Evolutionary conservation across 140 eudicot genomes (phyloP).

Genomic region (Flaveria floridana): DNA sequence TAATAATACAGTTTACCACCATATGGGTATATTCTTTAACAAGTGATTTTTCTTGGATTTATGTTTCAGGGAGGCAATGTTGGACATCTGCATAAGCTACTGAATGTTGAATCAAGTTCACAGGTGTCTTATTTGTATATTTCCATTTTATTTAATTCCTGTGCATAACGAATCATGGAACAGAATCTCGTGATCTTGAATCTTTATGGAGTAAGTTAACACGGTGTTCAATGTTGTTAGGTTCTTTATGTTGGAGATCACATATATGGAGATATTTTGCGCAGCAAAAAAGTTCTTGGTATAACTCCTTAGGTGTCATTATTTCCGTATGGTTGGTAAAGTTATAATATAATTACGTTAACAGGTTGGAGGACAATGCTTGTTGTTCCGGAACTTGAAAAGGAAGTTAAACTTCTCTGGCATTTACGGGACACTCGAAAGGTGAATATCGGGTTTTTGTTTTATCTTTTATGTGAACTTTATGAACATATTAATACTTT

Average conservation of each 20-base stretch:
- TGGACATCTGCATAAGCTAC: constrained; percentile 90
- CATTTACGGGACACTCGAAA: constrained; percentile 69
- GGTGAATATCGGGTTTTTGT: constrained; percentile 40
- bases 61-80: constrained; percentile 89
- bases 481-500: too few species aligned
- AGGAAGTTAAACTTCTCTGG: constrained; percentile 84
- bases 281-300: constrained; percentile 95
- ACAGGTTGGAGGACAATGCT: constrained; percentile 99
- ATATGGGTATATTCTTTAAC: not conserved
- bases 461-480: too few species aligned
- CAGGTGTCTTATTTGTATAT: constrained; percentile 54
- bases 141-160: not conserved
- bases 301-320: constrained; percentile 24
- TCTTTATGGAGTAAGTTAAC: constrained; percentile 1
- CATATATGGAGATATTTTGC: constrained; percentile 93
- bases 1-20: not conserved
- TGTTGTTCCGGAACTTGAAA: constrained; percentile 97
- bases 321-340: not conserved
- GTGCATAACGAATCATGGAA: constrained; percentile 13
- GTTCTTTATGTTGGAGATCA: constrained; percentile 98
- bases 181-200: constrained; percentile 4
- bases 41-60: constrained; percentile 22
- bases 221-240: constrained; percentile 41
- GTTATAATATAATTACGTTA: constrained; percentile 21
- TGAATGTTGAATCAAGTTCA: constrained; percentile 77